Conservation (phyloP, 306 rosid species). For the Crotalaria pallida region DNA sequence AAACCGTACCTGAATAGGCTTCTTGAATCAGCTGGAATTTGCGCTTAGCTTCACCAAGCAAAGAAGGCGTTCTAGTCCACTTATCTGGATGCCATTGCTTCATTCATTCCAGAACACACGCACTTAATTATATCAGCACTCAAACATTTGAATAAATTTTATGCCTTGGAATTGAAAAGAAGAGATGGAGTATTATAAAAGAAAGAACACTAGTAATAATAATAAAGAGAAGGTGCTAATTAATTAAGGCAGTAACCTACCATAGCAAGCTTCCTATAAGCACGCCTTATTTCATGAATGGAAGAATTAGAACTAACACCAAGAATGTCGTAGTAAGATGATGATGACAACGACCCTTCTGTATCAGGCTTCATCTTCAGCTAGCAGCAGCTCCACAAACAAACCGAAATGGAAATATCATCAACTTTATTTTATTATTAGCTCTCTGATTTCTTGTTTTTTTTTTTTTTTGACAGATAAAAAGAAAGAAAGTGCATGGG, state of each 20-base stretch:
- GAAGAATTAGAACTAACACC: conserved; percentile 56
- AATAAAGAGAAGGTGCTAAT: not conserved
- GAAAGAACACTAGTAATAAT: too few relatives aligned
- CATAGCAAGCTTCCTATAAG: conserved; percentile 80
- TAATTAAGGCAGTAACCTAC: conserved; percentile 30
- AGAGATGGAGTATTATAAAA: too few relatives aligned
- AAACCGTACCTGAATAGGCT: conserved; percentile 89
- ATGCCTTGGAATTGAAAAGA: not conserved
- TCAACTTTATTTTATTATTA: too few relatives aligned
- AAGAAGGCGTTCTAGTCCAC: conserved; percentile 57
- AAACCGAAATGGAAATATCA: not conserved
- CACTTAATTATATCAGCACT: not conserved
- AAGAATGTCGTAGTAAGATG: conserved; percentile 55
- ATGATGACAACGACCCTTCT: not conserved
- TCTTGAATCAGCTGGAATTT: conserved; percentile 79
- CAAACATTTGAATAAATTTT: too few relatives aligned
- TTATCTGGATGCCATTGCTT: conserved; percentile 91
- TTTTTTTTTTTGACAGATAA: too few relatives aligned
- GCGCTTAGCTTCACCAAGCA: conserved; percentile 48
- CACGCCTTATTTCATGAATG: conserved; percentile 59
- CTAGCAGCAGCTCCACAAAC: not conserved
- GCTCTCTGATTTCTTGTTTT: too few relatives aligned
- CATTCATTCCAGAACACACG: not conserved
- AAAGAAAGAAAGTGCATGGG: too few relatives aligned
- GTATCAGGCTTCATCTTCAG: conserved; percentile 24